Percentiles rank a stretch among this genome's conserved stretches.
Conservation (phyloP, 345 rosid genomes). For the Corchorus olitorius region DNA sequence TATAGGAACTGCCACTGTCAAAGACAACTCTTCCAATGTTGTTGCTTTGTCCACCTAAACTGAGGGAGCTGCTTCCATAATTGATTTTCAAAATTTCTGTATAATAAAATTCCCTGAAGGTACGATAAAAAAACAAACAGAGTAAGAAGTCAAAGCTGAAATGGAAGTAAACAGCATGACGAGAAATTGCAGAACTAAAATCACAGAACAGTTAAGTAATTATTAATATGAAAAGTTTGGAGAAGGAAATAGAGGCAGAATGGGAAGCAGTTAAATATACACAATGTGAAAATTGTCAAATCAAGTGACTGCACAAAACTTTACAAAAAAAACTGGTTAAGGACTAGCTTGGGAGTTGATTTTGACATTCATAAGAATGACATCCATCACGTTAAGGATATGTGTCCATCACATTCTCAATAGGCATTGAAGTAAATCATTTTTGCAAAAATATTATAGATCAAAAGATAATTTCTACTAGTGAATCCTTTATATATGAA, state of each 20-base stretch:
- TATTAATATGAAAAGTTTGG: not conserved
- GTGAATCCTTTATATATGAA: not conserved
- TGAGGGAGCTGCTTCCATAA: conserved; percentile 61
- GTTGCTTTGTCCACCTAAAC: conserved; percentile 46
- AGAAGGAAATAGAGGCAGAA: not conserved
- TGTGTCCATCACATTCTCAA: not conserved
- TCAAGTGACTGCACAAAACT: not conserved
- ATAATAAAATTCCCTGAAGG: conserved; percentile 59
- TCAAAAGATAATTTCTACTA: not conserved
- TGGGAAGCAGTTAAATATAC: not conserved
- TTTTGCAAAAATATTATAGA: not conserved
- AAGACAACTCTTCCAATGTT: conserved; percentile 52
- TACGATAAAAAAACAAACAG: not conserved
- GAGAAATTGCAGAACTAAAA: conserved; percentile 1
- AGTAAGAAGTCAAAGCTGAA: conserved; percentile 18
- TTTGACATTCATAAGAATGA: not conserved
- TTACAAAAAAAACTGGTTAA: conserved; percentile 3
- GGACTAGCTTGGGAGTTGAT: not conserved
- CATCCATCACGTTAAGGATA: not conserved
- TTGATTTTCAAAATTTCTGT: conserved; percentile 56
- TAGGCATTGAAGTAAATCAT: not conserved
- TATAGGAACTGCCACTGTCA: conserved; percentile 93
- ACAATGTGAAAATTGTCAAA: not conserved
- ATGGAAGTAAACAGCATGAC: not conserved
- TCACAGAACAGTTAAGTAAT: not conserved